Evolutionary conservation across 2,329 filamentous ascomycete genomes (phyloP).

Genomic region (Saccharata proteae): DNA sequence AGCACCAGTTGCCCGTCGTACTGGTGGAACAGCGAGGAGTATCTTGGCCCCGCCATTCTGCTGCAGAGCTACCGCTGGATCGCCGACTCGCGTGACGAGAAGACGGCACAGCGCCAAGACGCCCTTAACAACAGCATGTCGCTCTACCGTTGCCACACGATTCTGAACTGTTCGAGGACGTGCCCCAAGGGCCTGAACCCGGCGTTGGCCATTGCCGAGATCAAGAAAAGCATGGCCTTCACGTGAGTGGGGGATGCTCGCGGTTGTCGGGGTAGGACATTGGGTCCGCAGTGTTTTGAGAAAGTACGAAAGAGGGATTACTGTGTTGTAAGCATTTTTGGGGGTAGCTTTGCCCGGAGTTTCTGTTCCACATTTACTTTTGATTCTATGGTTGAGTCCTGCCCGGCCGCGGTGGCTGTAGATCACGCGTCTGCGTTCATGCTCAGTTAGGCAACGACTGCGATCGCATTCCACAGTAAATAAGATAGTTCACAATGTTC

Average conservation of each 20-base stretch:
- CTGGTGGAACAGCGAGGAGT: constrained; percentile 99
- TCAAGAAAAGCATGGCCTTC: constrained; percentile 90
- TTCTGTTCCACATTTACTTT: no score
- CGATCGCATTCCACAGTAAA: no score
- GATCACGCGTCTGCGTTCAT: no score
- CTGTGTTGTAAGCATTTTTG: no score
- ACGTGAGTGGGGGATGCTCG: constrained; percentile 13
- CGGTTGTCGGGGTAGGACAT: no score
- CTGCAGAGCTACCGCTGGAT: constrained; percentile 98
- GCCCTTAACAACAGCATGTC: constrained; percentile 98
- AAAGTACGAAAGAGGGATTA: no score
- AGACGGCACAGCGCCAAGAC: constrained; percentile 73
- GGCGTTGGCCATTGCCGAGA: constrained; percentile 87
- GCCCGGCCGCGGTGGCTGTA: no score
- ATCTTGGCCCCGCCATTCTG: constrained; percentile 91
- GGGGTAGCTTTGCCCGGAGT: no score
- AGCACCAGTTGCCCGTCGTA: constrained; percentile 98
- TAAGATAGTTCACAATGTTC: no score
- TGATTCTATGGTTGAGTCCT: no score
- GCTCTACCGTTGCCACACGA: constrained; percentile 97
- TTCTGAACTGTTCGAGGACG: constrained; percentile 94
- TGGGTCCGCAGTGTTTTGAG: no score
- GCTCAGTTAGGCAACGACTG: no score
- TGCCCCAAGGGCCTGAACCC: constrained; percentile 99
- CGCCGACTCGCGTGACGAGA: constrained; percentile 87